Conservation (phyloP, 768 basidiomycete genomes). For the Naganishia kalamii region DNA sequence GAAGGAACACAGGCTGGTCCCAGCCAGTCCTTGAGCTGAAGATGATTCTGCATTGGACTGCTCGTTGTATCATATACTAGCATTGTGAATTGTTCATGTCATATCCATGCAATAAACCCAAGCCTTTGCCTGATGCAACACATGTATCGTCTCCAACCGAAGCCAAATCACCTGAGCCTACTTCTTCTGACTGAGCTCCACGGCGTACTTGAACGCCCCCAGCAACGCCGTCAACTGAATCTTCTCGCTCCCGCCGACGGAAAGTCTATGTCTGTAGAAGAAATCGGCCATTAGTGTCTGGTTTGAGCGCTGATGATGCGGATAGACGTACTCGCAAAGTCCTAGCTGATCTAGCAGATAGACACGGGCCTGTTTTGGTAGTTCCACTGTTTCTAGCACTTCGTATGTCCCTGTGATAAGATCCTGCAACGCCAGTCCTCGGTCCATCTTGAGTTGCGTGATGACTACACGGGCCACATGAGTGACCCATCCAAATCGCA, state of each 20-base stretch:
- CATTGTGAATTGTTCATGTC: no score
- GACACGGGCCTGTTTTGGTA: constrained; percentile 76
- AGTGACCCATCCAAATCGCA: neutral
- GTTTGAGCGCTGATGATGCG: neutral
- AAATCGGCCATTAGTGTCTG: neutral
- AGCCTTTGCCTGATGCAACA: no score
- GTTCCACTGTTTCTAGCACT: constrained; percentile 74
- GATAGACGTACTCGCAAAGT: constrained; percentile 74
- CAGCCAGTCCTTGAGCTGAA: no score
- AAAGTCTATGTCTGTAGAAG: constrained; percentile 68
- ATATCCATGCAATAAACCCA: no score
- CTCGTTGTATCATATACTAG: no score
- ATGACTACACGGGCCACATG: constrained; percentile 59
- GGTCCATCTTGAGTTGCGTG: constrained; percentile 74
- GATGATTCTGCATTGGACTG: no score
- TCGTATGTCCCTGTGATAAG: constrained; percentile 86
- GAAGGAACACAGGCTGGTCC: no score
- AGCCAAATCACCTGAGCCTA: neutral
- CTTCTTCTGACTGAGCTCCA: constrained; percentile 52
- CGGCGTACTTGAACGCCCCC: constrained; percentile 86
- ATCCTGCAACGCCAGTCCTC: constrained; percentile 91
- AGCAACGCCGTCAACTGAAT: constrained; percentile 77
- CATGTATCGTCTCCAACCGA: no score
- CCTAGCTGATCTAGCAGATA: constrained; percentile 89
- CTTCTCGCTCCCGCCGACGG: constrained; percentile 88